Evolutionary conservation across 805 yeast species (phyloP).

Genomic region (Cyberlindnera mrakii): DNA sequence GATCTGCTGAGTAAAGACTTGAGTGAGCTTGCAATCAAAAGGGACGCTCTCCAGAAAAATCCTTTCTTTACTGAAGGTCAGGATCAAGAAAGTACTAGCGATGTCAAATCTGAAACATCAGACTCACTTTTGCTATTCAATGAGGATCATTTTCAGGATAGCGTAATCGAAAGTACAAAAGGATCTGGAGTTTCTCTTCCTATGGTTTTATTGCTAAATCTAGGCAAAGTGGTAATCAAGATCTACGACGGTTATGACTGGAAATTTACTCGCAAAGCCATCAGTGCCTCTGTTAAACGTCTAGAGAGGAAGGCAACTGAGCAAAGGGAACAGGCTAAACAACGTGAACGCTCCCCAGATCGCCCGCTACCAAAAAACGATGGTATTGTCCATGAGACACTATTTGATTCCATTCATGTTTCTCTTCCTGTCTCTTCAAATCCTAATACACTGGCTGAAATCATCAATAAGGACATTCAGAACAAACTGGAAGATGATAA

Average conservation of each 20-base stretch:
- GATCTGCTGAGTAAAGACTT: constrained; percentile 26
- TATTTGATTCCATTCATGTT: constrained; percentile 78
- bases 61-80: constrained; percentile 10
- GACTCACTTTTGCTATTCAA: constrained; percentile 19
- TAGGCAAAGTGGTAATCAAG: constrained; percentile 35
- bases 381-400: constrained; percentile 49
- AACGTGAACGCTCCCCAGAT: neutral
- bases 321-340: constrained; percentile 8
- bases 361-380: constrained; percentile 3
- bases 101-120: constrained; percentile 11
- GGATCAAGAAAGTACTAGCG: neutral
- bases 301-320: constrained; percentile 46
- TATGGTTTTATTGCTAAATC: constrained; percentile 23
- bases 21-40: constrained; percentile 20
- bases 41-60: constrained; percentile 7
- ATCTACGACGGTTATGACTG: constrained; percentile 92
- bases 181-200: constrained; percentile 9
- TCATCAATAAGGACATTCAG: constrained; percentile 48
- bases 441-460: constrained; percentile 40
- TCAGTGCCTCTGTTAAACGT: constrained; percentile 56
- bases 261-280: constrained; percentile 65
- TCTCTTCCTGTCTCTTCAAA: constrained; percentile 43
- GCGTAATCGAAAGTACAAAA: neutral
- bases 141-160: constrained; percentile 21
- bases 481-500: constrained; percentile 7